Base-by-base conservation (phyloP, 345 rosid species). In the Atalantia buxifolia region DNA sequence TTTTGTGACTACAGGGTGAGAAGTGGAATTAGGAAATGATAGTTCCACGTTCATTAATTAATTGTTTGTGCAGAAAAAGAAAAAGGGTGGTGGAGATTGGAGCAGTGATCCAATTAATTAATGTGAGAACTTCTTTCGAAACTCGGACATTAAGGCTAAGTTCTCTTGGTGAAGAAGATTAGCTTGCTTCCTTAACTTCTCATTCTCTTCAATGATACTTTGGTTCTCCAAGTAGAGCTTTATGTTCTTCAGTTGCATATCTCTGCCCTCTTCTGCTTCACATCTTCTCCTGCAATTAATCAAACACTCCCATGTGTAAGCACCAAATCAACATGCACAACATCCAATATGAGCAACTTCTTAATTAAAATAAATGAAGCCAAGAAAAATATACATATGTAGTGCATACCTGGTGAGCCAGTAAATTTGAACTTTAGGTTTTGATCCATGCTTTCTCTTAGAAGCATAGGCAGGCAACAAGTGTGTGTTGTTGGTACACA, bases 161-260 rank as follows among this genome's bases (percentile, higher is more conserved):
- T 90, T 92, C 84, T 90, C 94, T 80, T 80, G 88, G 69, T 84
- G 86, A 1, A 90, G 92, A 78, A 89, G 83, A 63, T 48, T 28
- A 60, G 91, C 92, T 80, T 83, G 84, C 87, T 82, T 82, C 83
- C 91, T 84, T 48, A 89, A 78, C 86, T 85, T 89, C 81, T 88
- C 86, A 22, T 92, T 92, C 86, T 86, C 92, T 77, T 90, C 88
- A 14, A 86, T 79, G n/a, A 92, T 92, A 30, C 83, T 85, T 69
- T 72, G 83, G 80, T 92, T 92, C 85, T 86, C 89, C 82, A 90
- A 76, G 67, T 85, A 92, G 57, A 92, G 86, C 89, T 85, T 87
- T 84, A 87, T 77, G 85, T 92, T 92, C 89, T 70, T 78, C 28
- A 84, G 80, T 66, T 89, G 84, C 88, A 88, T 86, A 35, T 89